A percentile compares a stretch with the other conserved stretches of the same genome.
These are phyloP conservation scores for Aspergillus sp. DNA, from an alignment of 2,329 filamentous ascomycete species.

Conservation along the genomic window DNA sequence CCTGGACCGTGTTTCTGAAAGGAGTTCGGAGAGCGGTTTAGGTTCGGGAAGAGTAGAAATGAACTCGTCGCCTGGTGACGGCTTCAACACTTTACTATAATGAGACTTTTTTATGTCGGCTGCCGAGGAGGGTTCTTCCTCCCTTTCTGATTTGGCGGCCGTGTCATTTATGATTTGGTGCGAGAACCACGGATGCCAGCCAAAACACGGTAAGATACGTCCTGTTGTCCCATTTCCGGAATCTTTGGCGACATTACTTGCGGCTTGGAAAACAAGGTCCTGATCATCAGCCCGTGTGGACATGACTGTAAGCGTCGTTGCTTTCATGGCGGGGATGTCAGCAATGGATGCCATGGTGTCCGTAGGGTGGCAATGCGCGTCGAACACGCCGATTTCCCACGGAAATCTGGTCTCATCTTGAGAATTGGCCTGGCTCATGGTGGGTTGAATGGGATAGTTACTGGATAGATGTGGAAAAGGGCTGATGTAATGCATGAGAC, in stretches of 20 bases:
- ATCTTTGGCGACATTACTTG: conserved; percentile 39
- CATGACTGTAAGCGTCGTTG: conserved; percentile 61
- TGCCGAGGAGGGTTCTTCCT: conserved; percentile 1
- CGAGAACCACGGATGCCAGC: conserved; percentile 70
- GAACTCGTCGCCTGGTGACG: conserved; percentile 47
- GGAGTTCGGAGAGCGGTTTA: conserved; percentile 52
- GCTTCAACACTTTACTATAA: conserved; percentile 56
- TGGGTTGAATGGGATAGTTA: background rate
- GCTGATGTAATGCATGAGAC: conserved; percentile 2
- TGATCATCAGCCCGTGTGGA: conserved; percentile 63
- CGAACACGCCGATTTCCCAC: conserved; percentile 63
- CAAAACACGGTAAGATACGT: conserved; percentile 61
- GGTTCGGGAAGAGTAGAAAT: conserved; percentile 55
- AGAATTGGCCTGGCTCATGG: conserved; percentile 7
- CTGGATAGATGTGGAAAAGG: background rate
- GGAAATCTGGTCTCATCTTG: conserved; percentile 46
- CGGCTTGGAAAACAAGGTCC: conserved; percentile 54
- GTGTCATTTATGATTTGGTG: conserved; percentile 57
- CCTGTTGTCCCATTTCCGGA: conserved; percentile 28
- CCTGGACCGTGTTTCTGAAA: conserved; percentile 50
- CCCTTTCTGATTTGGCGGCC: conserved; percentile 19
- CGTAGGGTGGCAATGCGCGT: conserved; percentile 67
- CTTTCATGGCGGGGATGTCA: conserved; percentile 57
- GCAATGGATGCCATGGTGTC: conserved; percentile 60
- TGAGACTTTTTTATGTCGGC: conserved; percentile 45